phyloP scores from a whole-genome alignment of 2,329 filamentous ascomycete species.

The Hymenoscyphus fraxineus region DNA sequence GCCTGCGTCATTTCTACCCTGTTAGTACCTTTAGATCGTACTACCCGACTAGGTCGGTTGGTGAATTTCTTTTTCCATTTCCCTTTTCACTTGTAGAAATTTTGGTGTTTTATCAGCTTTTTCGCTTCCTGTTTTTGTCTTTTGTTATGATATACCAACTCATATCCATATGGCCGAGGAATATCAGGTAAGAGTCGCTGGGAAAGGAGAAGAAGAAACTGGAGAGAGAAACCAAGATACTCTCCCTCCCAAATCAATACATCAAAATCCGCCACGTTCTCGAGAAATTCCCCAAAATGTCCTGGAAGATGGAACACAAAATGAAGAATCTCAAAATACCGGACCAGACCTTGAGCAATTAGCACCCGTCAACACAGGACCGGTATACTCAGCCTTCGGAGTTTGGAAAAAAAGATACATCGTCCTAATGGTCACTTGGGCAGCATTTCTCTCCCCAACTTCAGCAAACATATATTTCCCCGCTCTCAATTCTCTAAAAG shows the following conservation, averaged over 20 bases:
- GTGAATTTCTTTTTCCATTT: not conserved
- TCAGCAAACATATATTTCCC: conserved; percentile 36
- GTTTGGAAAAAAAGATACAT: conserved; percentile 47
- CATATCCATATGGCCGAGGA: conserved; percentile 25
- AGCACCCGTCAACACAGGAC: conserved; percentile 27
- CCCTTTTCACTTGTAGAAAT: conserved; percentile 11
- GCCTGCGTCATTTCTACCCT: conserved; percentile 4
- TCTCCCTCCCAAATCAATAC: conserved; percentile 14
- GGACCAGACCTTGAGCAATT: conserved; percentile 29
- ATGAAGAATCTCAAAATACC: conserved; percentile 21
- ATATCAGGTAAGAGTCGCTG: conserved; percentile 19
- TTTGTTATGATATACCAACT: conserved; percentile 14
- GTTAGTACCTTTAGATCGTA: not conserved
- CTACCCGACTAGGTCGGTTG: not conserved
- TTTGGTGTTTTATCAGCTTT: not conserved
- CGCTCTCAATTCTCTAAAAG: conserved; percentile 34
- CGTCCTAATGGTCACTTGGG: conserved; percentile 48
- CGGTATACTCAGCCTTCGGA: conserved; percentile 33
- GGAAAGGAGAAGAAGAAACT: conserved; percentile 21
- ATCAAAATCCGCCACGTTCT: not conserved
- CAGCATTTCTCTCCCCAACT: conserved; percentile 35
- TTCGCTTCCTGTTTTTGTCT: not conserved
- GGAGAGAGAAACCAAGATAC: conserved; percentile 17
- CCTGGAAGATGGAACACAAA: conserved; percentile 16
- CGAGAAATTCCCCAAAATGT: conserved; percentile 6